These are phyloP conservation scores for Ceratocystis smalleyi DNA, from an alignment of 2,329 filamentous ascomycete genomes.

Conservation along the genomic window DNA sequence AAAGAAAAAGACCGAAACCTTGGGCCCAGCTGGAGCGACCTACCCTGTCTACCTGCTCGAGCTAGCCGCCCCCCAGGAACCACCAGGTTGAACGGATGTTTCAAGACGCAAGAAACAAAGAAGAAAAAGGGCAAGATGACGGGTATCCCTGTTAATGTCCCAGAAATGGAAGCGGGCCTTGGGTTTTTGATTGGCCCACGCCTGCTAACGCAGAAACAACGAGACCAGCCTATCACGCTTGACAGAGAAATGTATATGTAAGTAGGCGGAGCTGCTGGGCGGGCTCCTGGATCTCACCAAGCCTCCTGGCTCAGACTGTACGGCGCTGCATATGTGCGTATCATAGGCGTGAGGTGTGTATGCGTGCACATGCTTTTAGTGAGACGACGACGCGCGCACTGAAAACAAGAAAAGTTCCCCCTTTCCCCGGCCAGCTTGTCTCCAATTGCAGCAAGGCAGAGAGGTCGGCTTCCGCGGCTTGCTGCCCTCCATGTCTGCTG, in stretches of 20 bases:
- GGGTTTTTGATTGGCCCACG: constrained; percentile 11
- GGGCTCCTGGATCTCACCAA: neutral
- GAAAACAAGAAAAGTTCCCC: too few species aligned
- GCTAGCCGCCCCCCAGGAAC: neutral
- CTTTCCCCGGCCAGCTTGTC: too few species aligned
- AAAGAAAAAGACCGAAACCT: neutral
- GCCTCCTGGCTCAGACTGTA: neutral
- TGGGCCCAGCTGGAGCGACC: neutral
- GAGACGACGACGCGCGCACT: too few species aligned
- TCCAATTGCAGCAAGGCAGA: too few species aligned
- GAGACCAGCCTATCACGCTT: neutral
- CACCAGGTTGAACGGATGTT: neutral
- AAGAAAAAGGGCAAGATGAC: neutral
- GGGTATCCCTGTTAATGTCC: constrained; percentile 1
- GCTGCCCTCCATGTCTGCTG: too few species aligned
- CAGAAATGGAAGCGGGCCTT: constrained; percentile 8
- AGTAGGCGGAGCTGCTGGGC: neutral
- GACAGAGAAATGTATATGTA: neutral
- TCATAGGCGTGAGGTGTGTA: neutral
- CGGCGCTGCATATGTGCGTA: neutral
- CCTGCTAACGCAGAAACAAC: neutral
- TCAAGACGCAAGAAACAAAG: neutral
- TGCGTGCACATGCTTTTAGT: too few species aligned
- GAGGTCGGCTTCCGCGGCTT: too few species aligned
- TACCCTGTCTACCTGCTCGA: neutral